phyloP scores from a whole-genome alignment of 2,329 filamentous ascomycete genomes.

The Trichoderma arundinaceum region DNA sequence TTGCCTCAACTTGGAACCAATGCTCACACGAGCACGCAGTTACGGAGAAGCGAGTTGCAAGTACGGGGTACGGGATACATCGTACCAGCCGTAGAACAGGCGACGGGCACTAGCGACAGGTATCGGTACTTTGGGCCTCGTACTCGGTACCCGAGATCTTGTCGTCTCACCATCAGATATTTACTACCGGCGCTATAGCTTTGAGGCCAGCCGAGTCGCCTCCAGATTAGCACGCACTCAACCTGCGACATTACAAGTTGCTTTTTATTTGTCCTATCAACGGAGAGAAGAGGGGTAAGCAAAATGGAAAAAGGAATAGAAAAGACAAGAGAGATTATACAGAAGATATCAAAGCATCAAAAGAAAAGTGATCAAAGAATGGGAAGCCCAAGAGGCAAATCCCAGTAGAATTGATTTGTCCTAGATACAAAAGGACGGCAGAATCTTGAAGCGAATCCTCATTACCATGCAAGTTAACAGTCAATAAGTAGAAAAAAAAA shows the following conservation, averaged over 20 bases:
- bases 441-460: constrained; percentile 26
- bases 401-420: constrained; percentile 27
- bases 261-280: constrained; percentile 9
- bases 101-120: no score
- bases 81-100: no score
- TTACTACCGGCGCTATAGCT: neutral
- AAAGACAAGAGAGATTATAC: neutral
- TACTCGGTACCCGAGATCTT: no score
- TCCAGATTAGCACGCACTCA: constrained; percentile 2
- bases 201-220: constrained; percentile 13
- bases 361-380: neutral
- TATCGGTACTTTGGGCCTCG: no score
- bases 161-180: no score
- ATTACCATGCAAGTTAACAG: constrained; percentile 32
- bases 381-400: neutral
- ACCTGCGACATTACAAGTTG: constrained; percentile 14
- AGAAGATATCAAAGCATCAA: neutral
- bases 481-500: constrained; percentile 32
- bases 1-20: no score
- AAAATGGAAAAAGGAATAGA: neutral
- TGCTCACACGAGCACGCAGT: no score
- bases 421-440: constrained; percentile 28
- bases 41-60: no score
- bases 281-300: neutral
- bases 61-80: no score